Evolutionary conservation across 1,139 yeast species (phyloP).

Genomic region (Hansenula lynferdii): DNA sequence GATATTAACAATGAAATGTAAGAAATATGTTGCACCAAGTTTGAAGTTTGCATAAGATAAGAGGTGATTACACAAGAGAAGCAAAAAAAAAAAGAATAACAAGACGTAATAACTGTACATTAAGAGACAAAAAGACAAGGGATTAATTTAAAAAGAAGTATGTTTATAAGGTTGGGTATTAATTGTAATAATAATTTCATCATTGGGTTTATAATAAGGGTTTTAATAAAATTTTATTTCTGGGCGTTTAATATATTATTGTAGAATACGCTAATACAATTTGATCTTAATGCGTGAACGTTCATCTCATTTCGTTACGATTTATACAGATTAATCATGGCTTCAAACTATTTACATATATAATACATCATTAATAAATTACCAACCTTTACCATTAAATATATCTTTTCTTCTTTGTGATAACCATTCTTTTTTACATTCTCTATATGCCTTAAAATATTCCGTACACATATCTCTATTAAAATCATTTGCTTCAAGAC

Average conservation of each 20-base stretch:
- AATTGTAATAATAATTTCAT: too few species aligned
- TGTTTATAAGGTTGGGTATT: too few species aligned
- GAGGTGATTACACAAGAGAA: constrained; percentile 2
- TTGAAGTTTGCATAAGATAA: constrained; percentile 4
- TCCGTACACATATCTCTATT: constrained; percentile 76
- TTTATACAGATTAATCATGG: neutral
- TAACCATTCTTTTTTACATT: constrained; percentile 82
- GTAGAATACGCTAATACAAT: too few species aligned
- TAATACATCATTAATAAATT: constrained; percentile 4
- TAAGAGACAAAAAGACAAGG: too few species aligned
- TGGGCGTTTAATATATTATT: too few species aligned
- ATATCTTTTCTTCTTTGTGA: constrained; percentile 33
- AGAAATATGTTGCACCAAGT: constrained; percentile 7
- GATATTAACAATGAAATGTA: constrained; percentile 1
- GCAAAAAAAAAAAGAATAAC: neutral
- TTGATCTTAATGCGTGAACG: too few species aligned
- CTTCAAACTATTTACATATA: neutral
- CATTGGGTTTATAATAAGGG: too few species aligned
- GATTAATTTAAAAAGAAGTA: too few species aligned
- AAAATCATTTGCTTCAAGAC: constrained; percentile 72
- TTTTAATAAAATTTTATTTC: too few species aligned
- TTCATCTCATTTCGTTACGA: too few species aligned
- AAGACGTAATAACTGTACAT: too few species aligned
- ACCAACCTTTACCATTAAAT: constrained; percentile 21
- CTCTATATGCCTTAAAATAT: constrained; percentile 88